Evolutionary conservation across 257 asterid genomes (phyloP).

Genomic region (Nicotiana undulata): DNA sequence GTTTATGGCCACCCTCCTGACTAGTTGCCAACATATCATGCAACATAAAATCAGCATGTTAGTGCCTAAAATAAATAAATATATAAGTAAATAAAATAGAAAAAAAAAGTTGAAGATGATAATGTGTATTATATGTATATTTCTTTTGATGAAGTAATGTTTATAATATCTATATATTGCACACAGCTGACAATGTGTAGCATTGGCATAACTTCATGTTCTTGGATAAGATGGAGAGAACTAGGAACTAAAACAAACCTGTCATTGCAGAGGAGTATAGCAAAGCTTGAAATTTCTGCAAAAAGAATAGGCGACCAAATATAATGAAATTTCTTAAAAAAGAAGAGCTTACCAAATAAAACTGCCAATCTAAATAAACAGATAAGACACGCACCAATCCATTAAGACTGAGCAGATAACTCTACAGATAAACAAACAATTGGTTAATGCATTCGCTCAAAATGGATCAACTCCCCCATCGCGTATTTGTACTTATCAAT

Average conservation of each 20-base stretch:
- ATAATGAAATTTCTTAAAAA: background rate
- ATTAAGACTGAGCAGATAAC: background rate
- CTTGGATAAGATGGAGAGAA: background rate
- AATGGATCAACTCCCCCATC: background rate
- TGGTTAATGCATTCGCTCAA: background rate
- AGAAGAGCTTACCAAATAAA: background rate
- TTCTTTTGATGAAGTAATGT: background rate
- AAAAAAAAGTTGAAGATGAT: background rate
- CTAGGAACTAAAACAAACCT: slow-evolving; percentile 27
- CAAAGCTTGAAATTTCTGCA: slow-evolving; percentile 62
- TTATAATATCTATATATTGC: background rate
- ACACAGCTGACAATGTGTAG: background rate
- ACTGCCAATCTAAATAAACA: background rate
- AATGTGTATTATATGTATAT: background rate
- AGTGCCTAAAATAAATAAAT: background rate
- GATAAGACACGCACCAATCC: background rate
- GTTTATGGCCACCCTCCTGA: background rate
- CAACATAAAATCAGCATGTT: background rate
- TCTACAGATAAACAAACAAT: background rate
- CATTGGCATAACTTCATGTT: background rate
- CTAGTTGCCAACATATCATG: background rate
- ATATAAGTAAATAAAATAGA: background rate
- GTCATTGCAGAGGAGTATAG: slow-evolving; percentile 50
- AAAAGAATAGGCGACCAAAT: background rate
- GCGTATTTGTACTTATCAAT: background rate